These are phyloP conservation scores for Tulasnella sp. DNA, from an alignment of 768 basidiomycete genomes.

Conservation along the genomic window DNA sequence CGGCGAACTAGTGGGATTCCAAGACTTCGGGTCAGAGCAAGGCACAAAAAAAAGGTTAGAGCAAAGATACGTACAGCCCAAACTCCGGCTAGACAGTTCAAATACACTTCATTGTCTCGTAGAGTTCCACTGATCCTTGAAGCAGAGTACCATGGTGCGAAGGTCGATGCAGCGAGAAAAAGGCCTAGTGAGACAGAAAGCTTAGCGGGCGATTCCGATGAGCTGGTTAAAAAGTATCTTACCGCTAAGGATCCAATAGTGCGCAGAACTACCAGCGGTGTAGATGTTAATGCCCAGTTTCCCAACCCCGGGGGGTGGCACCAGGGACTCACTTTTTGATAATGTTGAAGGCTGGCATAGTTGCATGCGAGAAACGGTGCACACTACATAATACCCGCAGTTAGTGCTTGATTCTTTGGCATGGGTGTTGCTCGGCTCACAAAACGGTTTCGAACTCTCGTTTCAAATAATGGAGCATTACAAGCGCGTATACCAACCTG, in stretches of 20 bases:
- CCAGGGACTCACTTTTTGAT: slow-evolving; percentile 80
- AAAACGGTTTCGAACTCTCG: slow-evolving; percentile 90
- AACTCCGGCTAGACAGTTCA: slow-evolving; percentile 60
- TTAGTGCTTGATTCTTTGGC: background rate
- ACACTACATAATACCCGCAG: slow-evolving; percentile 49
- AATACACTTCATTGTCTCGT: slow-evolving; percentile 61
- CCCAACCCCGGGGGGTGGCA: background rate
- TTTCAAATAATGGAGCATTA: slow-evolving; percentile 85
- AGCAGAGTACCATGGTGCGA: slow-evolving; percentile 73
- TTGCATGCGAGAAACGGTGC: slow-evolving; percentile 92
- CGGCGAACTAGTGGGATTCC: slow-evolving; percentile 55
- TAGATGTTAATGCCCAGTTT: background rate
- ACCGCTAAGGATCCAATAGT: slow-evolving; percentile 83
- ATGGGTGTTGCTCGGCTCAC: slow-evolving; percentile 44
- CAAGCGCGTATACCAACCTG: slow-evolving; percentile 67
- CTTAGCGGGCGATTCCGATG: background rate
- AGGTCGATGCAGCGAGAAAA: slow-evolving; percentile 72
- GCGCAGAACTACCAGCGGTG: slow-evolving; percentile 59
- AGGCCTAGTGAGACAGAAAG: slow-evolving; percentile 48
- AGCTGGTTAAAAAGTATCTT: slow-evolving; percentile 19
- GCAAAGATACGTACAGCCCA: slow-evolving; percentile 62
- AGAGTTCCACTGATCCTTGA: slow-evolving; percentile 58
- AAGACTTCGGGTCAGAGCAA: background rate
- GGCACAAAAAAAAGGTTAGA: slow-evolving; percentile 14
- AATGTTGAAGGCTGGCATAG: slow-evolving; percentile 82